phyloP scores from a whole-genome alignment of 1,139 yeast species.

The Lodderomyces jiufengensis region DNA sequence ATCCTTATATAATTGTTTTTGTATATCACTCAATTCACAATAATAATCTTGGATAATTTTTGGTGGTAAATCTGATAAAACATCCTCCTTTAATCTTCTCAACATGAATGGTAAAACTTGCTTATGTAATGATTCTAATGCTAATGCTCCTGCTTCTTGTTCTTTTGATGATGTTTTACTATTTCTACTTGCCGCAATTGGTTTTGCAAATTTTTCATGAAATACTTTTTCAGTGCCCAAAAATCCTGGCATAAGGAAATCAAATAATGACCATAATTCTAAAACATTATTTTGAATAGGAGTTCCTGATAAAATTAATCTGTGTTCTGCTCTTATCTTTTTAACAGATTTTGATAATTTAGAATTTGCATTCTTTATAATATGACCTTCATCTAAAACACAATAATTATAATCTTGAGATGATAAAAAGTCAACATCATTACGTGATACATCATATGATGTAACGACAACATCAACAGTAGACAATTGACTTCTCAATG shows the following conservation, averaged over 20 bases:
- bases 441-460: constrained; percentile 93
- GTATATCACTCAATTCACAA: constrained; percentile 90
- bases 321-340: constrained; percentile 75
- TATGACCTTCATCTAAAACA: constrained; percentile 97
- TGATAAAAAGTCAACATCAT: constrained; percentile 69
- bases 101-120: constrained; percentile 96
- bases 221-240: constrained; percentile 92
- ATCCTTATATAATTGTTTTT: constrained; percentile 81
- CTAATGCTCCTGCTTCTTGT: constrained; percentile 96
- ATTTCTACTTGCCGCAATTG: constrained; percentile 91
- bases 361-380: constrained; percentile 86
- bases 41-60: constrained; percentile 97
- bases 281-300: constrained; percentile 97
- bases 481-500: constrained; percentile 51
- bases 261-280: constrained; percentile 96
- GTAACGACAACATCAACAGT: constrained; percentile 82
- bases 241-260: constrained; percentile 97
- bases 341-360: constrained; percentile 89
- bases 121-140: constrained; percentile 91
- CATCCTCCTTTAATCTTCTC: constrained; percentile 95
- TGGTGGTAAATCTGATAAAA: constrained; percentile 92
- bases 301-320: constrained; percentile 90
- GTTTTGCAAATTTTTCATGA: constrained; percentile 94
- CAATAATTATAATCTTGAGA: constrained; percentile 82
- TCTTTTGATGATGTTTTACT: constrained; percentile 90